These are phyloP conservation scores for Kitagawia praeruptora DNA, from an alignment of 129 eudicot genomes.

Conservation along the genomic window DNA sequence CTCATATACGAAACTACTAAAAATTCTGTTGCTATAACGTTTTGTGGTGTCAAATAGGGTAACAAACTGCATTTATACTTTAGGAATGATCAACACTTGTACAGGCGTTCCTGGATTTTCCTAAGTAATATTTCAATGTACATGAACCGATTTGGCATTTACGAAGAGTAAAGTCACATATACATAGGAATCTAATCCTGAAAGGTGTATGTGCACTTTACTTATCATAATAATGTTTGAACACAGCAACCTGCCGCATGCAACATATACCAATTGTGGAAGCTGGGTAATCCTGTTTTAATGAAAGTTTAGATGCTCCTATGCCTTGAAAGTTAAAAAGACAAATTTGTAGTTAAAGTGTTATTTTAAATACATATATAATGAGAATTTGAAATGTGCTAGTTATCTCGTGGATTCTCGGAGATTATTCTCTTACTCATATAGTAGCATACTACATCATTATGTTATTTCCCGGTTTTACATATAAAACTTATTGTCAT, in stretches of 20 bases:
- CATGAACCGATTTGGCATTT: background rate
- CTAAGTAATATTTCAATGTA: background rate
- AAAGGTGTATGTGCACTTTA: background rate
- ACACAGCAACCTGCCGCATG: background rate
- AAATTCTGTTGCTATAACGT: background rate
- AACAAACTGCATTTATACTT: background rate
- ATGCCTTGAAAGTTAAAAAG: background rate
- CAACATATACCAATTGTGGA: background rate
- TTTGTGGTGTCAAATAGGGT: background rate
- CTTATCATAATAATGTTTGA: background rate
- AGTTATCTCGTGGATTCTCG: background rate
- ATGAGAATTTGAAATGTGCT: background rate
- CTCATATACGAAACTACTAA: background rate
- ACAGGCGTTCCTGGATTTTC: background rate
- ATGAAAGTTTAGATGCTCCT: background rate
- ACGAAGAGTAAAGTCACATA: background rate
- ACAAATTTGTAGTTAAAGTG: background rate
- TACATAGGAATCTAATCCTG: background rate
- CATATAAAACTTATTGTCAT: background rate
- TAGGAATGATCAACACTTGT: background rate
- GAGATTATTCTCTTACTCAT: background rate
- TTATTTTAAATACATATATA: background rate
- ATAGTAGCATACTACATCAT: background rate
- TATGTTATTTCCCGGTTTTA: background rate
- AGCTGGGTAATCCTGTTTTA: background rate